Percentiles rank a stretch among this genome's conserved stretches.
phyloP scores from a whole-genome alignment of 441 rosid genomes.

The Gossypium schwendimanii region DNA sequence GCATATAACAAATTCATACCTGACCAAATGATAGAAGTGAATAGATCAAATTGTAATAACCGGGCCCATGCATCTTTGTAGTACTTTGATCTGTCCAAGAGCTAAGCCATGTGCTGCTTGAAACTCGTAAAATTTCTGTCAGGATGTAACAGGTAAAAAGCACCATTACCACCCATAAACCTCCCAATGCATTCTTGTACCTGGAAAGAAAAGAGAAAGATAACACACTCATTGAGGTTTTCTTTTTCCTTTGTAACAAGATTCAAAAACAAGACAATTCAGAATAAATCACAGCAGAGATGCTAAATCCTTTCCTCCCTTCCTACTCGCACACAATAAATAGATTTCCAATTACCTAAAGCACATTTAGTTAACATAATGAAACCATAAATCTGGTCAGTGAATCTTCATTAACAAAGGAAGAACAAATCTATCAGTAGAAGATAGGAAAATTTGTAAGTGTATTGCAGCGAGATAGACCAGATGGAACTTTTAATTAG shows the following conservation, averaged over 20 bases:
- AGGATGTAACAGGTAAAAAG: slow-evolving; percentile 69
- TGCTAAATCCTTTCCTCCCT: neutral
- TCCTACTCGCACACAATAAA: neutral
- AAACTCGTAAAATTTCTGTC: slow-evolving; percentile 80
- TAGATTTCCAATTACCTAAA: slow-evolving; percentile 5
- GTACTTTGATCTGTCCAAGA: slow-evolving; percentile 84
- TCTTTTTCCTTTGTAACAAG: neutral
- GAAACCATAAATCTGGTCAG: neutral
- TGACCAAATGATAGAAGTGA: slow-evolving; percentile 74
- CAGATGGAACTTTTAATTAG: neutral
- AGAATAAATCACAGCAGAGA: neutral
- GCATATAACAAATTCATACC: slow-evolving; percentile 37
- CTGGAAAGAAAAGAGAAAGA: slow-evolving; percentile 33
- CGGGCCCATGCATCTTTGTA: slow-evolving; percentile 49
- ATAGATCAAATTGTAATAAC: slow-evolving; percentile 69
- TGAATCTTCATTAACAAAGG: neutral
- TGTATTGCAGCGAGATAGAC: neutral
- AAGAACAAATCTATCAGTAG: neutral
- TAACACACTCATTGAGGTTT: neutral
- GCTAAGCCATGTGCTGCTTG: slow-evolving; percentile 97
- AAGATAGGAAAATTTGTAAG: neutral
- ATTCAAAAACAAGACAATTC: neutral
- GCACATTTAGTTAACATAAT: neutral
- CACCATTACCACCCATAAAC: slow-evolving; percentile 80
- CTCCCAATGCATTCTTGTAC: slow-evolving; percentile 96